A percentile compares a stretch with the other conserved stretches of the same genome.
These are phyloP conservation scores for Hyaloperonospora brassicae DNA, from an alignment of 352 stramenopile species.

Conservation along the genomic window DNA sequence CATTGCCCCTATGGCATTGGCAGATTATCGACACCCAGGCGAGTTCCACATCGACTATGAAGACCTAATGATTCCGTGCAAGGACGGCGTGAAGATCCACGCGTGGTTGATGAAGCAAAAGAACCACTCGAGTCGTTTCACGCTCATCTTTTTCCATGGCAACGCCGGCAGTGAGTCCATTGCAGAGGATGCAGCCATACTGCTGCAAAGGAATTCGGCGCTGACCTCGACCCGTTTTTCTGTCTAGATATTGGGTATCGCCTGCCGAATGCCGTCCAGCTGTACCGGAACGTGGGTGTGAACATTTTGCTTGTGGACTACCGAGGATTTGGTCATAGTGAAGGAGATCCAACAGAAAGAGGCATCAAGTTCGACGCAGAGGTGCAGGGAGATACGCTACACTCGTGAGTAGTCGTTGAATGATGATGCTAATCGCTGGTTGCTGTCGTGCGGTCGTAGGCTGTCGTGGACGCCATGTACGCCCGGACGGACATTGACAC, in stretches of 20 bases:
- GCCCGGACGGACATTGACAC: constrained; percentile 74
- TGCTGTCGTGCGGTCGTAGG: constrained; percentile 24
- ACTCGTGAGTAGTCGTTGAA: background rate
- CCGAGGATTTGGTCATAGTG: constrained; percentile 88
- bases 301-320: constrained; percentile 94
- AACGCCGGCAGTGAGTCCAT: constrained; percentile 84
- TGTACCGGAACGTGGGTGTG: constrained; percentile 79
- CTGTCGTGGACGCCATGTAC: constrained; percentile 72
- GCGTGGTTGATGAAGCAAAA: constrained; percentile 89
- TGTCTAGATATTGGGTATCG: constrained; percentile 87
- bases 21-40: constrained; percentile 81
- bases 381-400: constrained; percentile 14
- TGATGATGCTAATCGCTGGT: background rate
- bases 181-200: background rate
- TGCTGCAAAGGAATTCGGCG: background rate
- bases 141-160: constrained; percentile 93
- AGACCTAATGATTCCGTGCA: constrained; percentile 77
- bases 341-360: constrained; percentile 78
- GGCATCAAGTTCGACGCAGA: constrained; percentile 90
- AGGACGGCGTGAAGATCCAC: constrained; percentile 83
- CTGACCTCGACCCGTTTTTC: background rate
- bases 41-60: constrained; percentile 88
- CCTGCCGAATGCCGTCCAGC: constrained; percentile 87
- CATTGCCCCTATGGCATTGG: constrained; percentile 1
- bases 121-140: constrained; percentile 47